Conservation (phyloP, 345 rosid genomes). For the Fremontodendron californicum region DNA sequence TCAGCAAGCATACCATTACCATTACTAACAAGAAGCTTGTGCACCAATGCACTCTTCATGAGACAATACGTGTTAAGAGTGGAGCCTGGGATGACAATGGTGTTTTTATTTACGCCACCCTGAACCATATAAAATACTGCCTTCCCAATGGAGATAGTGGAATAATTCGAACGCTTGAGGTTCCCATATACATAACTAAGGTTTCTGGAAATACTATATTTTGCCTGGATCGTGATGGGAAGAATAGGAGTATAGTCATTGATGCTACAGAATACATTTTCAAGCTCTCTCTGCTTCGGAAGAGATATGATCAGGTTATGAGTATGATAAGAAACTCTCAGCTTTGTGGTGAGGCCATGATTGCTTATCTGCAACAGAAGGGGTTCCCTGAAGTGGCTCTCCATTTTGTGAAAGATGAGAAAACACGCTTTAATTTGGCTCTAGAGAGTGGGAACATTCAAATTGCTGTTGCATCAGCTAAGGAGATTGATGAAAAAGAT, state of each 20-base stretch:
- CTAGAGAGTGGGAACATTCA: constrained; percentile 92
- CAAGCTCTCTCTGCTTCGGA: constrained; percentile 71
- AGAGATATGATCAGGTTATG: constrained; percentile 89
- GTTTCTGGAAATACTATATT: constrained; percentile 64
- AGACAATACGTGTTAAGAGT: constrained; percentile 87
- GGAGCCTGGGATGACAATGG: constrained; percentile 98
- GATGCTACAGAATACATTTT: constrained; percentile 88
- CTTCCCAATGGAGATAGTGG: constrained; percentile 95
- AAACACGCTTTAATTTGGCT: constrained; percentile 90
- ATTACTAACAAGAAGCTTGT: constrained; percentile 81
- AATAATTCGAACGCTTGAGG: constrained; percentile 77
- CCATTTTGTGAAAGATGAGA: constrained; percentile 93
- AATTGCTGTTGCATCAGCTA: constrained; percentile 81
- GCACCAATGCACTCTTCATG: constrained; percentile 88
- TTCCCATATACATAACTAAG: constrained; percentile 78
- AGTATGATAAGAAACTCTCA: constrained; percentile 90
- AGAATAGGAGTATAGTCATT: constrained; percentile 56
- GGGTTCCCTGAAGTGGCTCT: too few relatives aligned
- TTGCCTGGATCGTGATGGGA: constrained; percentile 87
- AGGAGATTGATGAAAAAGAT: constrained; percentile 90
- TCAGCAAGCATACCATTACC: constrained; percentile 85
- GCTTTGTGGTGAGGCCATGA: constrained; percentile 97
- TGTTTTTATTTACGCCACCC: constrained; percentile 80
- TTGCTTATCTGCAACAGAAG: constrained; percentile 93
- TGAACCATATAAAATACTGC: constrained; percentile 86